Percentiles rank a stretch among this genome's conserved stretches.
Conservation (phyloP, 306 rosid genomes). For the Fragaria iinumae region DNA sequence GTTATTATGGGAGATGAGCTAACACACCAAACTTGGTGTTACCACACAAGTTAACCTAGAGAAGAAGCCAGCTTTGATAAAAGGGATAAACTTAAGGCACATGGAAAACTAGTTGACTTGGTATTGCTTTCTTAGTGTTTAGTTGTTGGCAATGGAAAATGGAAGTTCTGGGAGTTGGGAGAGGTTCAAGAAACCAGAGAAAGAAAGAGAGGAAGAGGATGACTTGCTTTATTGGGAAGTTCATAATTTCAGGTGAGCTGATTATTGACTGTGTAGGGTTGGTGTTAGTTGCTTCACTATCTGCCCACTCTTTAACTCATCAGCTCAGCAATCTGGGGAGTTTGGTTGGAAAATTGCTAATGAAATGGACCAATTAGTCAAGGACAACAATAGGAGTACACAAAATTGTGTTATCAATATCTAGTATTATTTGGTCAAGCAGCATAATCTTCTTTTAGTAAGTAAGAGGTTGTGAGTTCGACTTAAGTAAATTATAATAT, state of each 20-base stretch:
- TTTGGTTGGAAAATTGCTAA: conserved; percentile 25
- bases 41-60: conserved; percentile 24
- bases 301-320: conserved; percentile 38
- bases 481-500: too few species aligned
- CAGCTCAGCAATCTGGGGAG: conserved; percentile 29
- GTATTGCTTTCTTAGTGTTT: conserved; percentile 24
- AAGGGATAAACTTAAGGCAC: conserved; percentile 25
- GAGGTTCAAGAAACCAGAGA: conserved; percentile 36
- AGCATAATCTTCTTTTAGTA: too few species aligned
- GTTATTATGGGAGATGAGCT: conserved; percentile 63
- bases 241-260: conserved; percentile 59
- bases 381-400: not conserved
- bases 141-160: conserved; percentile 23
- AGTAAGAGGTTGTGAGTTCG: too few species aligned
- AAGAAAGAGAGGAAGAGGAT: not conserved
- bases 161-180: conserved; percentile 22
- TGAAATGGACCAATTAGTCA: not conserved
- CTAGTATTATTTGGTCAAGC: too few species aligned
- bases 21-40: conserved; percentile 66
- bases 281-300: conserved; percentile 71
- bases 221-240: conserved; percentile 16
- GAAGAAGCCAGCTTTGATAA: conserved; percentile 34
- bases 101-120: conserved; percentile 30
- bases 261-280: conserved; percentile 53
- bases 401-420: not conserved